Percentiles rank a stretch among this genome's conserved stretches.
Conservation (phyloP, 2,329 filamentous ascomycete species). For the Trichoderma aggressivum region DNA sequence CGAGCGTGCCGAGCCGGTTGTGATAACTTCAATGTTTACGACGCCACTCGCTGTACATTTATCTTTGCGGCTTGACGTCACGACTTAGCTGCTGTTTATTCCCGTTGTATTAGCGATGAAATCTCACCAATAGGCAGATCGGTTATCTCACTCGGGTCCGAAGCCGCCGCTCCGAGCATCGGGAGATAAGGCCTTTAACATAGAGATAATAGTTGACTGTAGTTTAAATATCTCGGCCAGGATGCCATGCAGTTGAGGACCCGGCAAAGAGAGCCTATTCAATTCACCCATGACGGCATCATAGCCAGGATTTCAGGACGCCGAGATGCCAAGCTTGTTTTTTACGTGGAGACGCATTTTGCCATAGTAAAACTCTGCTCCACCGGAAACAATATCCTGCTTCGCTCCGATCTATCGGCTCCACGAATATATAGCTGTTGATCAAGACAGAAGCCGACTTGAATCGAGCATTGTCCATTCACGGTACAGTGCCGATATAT, state of each 20-base stretch:
- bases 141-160: neutral
- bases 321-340: neutral
- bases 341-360: neutral
- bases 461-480: neutral
- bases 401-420: neutral
- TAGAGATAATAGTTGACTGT: neutral
- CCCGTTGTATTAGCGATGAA: neutral
- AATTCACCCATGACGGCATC: neutral
- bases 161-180: neutral
- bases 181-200: neutral
- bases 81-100: neutral
- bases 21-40: neutral
- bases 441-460: neutral
- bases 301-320: neutral
- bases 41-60: too few species aligned
- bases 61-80: neutral
- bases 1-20: neutral
- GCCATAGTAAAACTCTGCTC: neutral
- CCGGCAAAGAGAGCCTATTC: neutral
- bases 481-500: neutral
- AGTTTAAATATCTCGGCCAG: neutral
- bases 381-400: neutral
- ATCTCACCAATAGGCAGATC: neutral
- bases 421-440: accelerated
- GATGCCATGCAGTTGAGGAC: neutral